phyloP scores from a whole-genome alignment of 1,284 basidiomycete species.

The Heterobasidion annosum region DNA sequence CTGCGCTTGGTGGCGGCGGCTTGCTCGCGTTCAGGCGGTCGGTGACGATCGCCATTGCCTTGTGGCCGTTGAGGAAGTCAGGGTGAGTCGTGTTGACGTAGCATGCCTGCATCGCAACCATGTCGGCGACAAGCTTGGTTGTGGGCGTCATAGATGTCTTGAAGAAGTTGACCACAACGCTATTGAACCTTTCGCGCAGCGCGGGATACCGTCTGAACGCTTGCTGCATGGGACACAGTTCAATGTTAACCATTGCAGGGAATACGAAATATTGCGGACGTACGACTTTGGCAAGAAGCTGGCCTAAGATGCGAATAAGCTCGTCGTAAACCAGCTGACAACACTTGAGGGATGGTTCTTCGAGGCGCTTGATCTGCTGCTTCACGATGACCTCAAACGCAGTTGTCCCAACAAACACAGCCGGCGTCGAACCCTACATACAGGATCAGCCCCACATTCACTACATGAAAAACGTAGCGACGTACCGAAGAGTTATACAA shows the following conservation, averaged over 20 bases:
- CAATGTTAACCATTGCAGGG: constrained; percentile 7
- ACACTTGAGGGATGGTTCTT: constrained; percentile 90
- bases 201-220: constrained; percentile 94
- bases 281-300: constrained; percentile 84
- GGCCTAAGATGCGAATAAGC: constrained; percentile 89
- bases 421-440: constrained; percentile 83
- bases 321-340: constrained; percentile 95
- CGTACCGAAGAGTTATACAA: constrained; percentile 93
- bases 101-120: constrained; percentile 96
- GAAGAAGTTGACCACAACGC: constrained; percentile 94
- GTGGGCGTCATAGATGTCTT: constrained; percentile 91
- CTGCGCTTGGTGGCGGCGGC: constrained; percentile 41
- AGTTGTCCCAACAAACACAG: constrained; percentile 91
- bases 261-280: constrained; percentile 22
- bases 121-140: constrained; percentile 88
- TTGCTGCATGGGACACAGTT: constrained; percentile 45
- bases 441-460: neutral
- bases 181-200: constrained; percentile 89
- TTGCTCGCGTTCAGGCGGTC: constrained; percentile 81
- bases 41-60: constrained; percentile 86
- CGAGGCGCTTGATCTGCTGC: constrained; percentile 94
- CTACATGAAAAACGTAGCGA: constrained; percentile 8
- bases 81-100: constrained; percentile 99
- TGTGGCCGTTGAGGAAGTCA: constrained; percentile 95
- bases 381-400: constrained; percentile 98